These are phyloP conservation scores for Agaricales sp. DNA, from an alignment of 1,284 basidiomycete species.

Conservation along the genomic window DNA sequence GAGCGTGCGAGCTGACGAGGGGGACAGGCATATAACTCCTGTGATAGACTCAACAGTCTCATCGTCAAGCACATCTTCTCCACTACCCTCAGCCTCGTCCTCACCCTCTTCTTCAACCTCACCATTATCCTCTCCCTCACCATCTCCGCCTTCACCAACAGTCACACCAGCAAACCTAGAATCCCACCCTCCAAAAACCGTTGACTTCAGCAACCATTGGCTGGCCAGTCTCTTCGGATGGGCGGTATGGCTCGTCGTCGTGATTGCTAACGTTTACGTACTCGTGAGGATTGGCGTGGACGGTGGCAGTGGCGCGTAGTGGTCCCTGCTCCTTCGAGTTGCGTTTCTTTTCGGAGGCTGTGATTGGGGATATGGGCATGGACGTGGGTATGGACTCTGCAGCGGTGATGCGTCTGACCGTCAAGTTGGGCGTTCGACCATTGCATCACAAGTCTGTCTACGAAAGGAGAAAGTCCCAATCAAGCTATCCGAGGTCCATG, in stretches of 20 bases:
- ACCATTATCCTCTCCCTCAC: not conserved
- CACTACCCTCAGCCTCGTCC: constrained; percentile 10
- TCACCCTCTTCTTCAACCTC: not conserved
- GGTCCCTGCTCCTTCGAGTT: not conserved
- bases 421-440: too few species aligned
- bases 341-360: not conserved
- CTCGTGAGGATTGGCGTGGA: constrained; percentile 35
- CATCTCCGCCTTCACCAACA: not conserved
- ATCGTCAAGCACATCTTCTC: not conserved
- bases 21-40: constrained; percentile 5
- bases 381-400: not conserved
- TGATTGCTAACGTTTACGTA: constrained; percentile 62
- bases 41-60: too few species aligned
- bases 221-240: constrained; percentile 44
- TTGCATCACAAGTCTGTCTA: too few species aligned
- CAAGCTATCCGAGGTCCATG: not conserved
- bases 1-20: constrained; percentile 31
- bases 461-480: too few species aligned
- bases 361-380: not conserved
- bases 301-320: not conserved
- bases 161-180: not conserved
- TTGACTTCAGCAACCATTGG: constrained; percentile 57
- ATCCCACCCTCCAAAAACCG: constrained; percentile 8
- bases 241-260: constrained; percentile 52
- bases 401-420: too few species aligned